These are phyloP conservation scores for Sugiyamaella marilandica DNA, from an alignment of 805 yeast genomes.

Conservation along the genomic window DNA sequence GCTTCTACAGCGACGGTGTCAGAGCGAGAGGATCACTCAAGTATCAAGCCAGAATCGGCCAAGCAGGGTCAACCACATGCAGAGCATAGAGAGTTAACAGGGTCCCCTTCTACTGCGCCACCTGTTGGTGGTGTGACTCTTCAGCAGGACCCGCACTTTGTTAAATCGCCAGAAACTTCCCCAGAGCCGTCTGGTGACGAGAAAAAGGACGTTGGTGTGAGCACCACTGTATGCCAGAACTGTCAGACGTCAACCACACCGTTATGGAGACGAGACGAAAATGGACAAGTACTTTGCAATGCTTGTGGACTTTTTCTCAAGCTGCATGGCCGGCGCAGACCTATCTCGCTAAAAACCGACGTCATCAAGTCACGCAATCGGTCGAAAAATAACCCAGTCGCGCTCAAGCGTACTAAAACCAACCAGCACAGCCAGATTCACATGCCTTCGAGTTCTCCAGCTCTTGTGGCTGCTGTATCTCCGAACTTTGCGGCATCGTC, in stretches of 20 bases:
- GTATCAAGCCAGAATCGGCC: too few relatives aligned
- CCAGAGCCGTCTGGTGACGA: not conserved
- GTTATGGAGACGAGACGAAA: slow-evolving; percentile 90
- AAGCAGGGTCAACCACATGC: too few relatives aligned
- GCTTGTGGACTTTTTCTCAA: slow-evolving; percentile 90
- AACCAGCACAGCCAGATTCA: slow-evolving; percentile 11
- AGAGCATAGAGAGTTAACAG: too few relatives aligned
- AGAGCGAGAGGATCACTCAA: too few relatives aligned
- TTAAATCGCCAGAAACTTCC: not conserved
- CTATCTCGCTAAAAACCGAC: slow-evolving; percentile 85
- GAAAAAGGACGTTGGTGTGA: not conserved
- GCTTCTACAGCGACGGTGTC: too few relatives aligned
- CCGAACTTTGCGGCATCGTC: slow-evolving; percentile 17
- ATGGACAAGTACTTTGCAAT: slow-evolving; percentile 85
- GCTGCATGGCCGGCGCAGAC: slow-evolving; percentile 88
- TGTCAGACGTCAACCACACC: slow-evolving; percentile 94
- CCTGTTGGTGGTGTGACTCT: too few relatives aligned
- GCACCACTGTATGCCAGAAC: slow-evolving; percentile 60
- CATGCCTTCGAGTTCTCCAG: slow-evolving; percentile 10
- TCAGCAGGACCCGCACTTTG: too few relatives aligned
- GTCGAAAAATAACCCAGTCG: slow-evolving; percentile 18
- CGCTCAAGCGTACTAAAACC: slow-evolving; percentile 14
- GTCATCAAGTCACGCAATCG: slow-evolving; percentile 89
- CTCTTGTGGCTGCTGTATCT: slow-evolving; percentile 32
- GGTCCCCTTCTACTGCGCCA: too few relatives aligned